Conservation (phyloP, 441 rosid genomes). For the Pelargonium cotyledonis region DNA sequence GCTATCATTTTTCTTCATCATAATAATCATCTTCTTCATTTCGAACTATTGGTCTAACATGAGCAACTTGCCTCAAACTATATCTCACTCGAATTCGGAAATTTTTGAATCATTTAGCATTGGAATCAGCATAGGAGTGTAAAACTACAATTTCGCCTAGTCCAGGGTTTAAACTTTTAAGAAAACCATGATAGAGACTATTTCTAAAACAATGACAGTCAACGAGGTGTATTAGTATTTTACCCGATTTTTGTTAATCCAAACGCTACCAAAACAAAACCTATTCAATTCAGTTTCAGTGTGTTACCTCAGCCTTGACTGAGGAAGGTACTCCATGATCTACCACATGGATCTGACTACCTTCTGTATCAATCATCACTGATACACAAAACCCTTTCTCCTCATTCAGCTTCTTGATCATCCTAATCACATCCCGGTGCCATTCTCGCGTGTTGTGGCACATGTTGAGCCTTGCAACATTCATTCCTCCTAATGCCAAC, state of each 20-base stretch:
- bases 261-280: constrained; percentile 9
- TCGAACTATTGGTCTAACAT: no score
- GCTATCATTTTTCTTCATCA: no score
- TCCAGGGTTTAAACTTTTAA: no score
- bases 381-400: constrained; percentile 57
- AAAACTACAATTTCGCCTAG: no score
- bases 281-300: background rate
- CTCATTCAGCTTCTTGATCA: constrained; percentile 46
- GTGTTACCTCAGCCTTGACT: constrained; percentile 61
- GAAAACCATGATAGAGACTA: no score
- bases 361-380: constrained; percentile 74
- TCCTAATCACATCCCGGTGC: constrained; percentile 58
- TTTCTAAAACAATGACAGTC: no score
- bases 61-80: no score
- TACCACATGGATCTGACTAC: constrained; percentile 66
- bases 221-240: no score
- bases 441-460: constrained; percentile 65
- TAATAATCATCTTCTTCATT: no score
- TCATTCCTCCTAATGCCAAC: constrained; percentile 64
- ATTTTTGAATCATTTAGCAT: no score
- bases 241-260: background rate
- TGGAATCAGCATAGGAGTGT: no score
- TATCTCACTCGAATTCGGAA: no score
- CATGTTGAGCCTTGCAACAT: constrained; percentile 75
- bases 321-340: constrained; percentile 66